Evolutionary conservation across 75 land plant genomes (phyloP), one percentile per base, ranked within the genome.

Genomic region (Pinus taeda): DNA sequence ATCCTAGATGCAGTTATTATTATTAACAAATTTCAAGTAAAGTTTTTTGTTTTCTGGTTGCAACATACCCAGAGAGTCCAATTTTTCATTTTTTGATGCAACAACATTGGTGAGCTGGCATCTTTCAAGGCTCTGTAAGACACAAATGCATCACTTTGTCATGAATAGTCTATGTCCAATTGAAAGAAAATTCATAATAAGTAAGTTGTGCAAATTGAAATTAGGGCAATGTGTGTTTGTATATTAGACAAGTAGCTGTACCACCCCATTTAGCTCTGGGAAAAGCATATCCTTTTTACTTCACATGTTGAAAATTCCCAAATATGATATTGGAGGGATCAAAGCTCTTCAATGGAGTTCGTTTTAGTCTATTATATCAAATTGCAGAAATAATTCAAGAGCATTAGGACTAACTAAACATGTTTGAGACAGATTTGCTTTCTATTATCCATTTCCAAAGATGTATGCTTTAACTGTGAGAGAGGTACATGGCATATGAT

Each of bases 91-190:
- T 79, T 89, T 93, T 60, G 82, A 59, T 60, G 87, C 85, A 36
- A 90, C 90, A 1, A 84, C 88, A 59, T 95, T 90, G 76, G 90
- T 88, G 9, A 97, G 90, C 71, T 97, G 99, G 84, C 98, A 97
- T 11, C 93, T 87, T 63, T 95, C 96, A 39, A 97, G 93, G 71
- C 90, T 90, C 99, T 97, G 80, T 57, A 84, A 59, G 72, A 15
- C 55, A 6, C 8, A 79, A 49, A 74, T 55, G 15, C 22, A 74
- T 33, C 60, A 37, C 42, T 21, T 17, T 33, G 60, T 39, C 33
- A 78, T 70, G 53, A 45, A 6, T 57, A 15, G 29, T 3, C 22
- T 20, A 18, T 60, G 22, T 60, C 62, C 20, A 20, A 8, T 4
- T 72, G 76, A 37, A 69, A 15, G 30, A 29, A n/a, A 73, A 55